A percentile compares a stretch with the other conserved stretches of the same genome.
Conservation (phyloP, 345 rosid genomes). For the Rhodamnia rubescens region DNA sequence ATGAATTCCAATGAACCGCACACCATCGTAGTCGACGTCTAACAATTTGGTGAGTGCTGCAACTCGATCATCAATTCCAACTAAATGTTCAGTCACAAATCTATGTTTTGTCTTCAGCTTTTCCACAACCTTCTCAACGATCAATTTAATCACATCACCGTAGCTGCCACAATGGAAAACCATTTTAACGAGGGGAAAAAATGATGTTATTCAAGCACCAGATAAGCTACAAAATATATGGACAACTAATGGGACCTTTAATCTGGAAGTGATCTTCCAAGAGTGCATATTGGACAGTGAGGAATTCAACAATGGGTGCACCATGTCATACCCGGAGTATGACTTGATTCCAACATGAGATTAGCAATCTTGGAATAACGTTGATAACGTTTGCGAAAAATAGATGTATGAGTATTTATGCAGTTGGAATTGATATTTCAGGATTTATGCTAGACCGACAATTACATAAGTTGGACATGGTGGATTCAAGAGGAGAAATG, state of each 20-base stretch:
- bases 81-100: not conserved
- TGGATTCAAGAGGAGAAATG: not conserved
- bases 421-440: not conserved
- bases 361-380: not conserved
- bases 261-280: not conserved
- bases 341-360: not conserved
- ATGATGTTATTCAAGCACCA: rapidly evolving
- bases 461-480: not conserved
- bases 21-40: not conserved
- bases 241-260: not conserved
- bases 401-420: not conserved
- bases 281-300: not conserved
- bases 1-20: not conserved
- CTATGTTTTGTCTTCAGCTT: not conserved
- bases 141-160: not conserved
- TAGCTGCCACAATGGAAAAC: not conserved
- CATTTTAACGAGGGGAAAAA: not conserved
- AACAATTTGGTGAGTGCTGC: rapidly evolving
- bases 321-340: not conserved
- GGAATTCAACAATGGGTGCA: not conserved
- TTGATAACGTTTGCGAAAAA: rapidly evolving
- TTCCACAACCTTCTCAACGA: not conserved
- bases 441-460: not conserved
- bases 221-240: not conserved
- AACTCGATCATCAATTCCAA: not conserved